Evolutionary conservation across 2,329 filamentous ascomycete species (phyloP).

Genomic region (Thielaviopsis ethacetica): DNA sequence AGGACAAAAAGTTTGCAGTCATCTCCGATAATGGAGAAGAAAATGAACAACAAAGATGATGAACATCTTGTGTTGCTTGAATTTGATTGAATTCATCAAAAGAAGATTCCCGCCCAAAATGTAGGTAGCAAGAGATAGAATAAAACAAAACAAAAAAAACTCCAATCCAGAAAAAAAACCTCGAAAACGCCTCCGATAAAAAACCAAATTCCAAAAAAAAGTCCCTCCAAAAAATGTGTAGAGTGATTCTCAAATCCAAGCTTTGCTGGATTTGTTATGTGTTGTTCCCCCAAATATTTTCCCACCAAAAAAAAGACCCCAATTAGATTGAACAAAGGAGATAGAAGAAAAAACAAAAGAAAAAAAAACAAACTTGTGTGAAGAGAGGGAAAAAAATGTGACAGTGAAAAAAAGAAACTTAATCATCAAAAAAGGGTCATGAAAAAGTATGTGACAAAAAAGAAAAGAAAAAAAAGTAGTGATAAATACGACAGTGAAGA

Average conservation of each 20-base stretch:
- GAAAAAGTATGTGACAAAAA: slow-evolving; percentile 1
- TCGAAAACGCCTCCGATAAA: too few species aligned
- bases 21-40: background rate
- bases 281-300: background rate
- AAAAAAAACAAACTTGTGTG: background rate
- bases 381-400: too few species aligned
- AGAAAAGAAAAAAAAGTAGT: background rate
- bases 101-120: background rate
- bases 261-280: background rate
- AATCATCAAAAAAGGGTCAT: too few species aligned
- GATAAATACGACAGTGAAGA: background rate
- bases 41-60: background rate
- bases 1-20: background rate
- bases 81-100: background rate
- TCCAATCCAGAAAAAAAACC: background rate
- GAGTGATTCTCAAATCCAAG: too few species aligned
- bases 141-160: background rate
- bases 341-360: background rate
- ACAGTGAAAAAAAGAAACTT: too few species aligned
- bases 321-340: background rate
- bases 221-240: too few species aligned
- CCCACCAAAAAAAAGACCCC: background rate
- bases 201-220: too few species aligned
- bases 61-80: too few species aligned
- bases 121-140: background rate